Base-by-base conservation (phyloP, 202 grass and related monocot species). In the Bolboschoenoplectus hybrid region DNA sequence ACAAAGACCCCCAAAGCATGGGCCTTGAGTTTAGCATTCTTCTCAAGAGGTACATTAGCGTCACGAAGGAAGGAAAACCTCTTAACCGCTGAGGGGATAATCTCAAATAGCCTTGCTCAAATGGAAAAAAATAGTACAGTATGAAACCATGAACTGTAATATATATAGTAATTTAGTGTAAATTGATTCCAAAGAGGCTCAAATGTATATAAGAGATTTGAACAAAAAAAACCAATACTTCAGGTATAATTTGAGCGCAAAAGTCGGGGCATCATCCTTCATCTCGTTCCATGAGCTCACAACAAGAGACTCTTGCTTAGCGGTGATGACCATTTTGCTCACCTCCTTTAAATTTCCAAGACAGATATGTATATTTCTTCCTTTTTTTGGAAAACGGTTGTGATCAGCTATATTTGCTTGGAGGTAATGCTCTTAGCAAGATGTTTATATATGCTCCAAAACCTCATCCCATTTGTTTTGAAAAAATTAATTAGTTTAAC, bases 31-130 rank as follows among this genome's bases (percentile, higher is more conserved):
- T 89, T 89, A 2, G 64, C 61, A 44, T 86, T 89, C 76, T 89
- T 85, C 8, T 89, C 87, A 7, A 89, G 76, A 12, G 83, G 83
- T 82, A 86, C 64, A 34, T 73, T 74, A 14, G 87, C 45, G 56
- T 89, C 87, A 4, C 75, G 57, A 20, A 89, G 75, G 36, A 89
- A 89, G 19, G 87, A 89, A 64, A 89, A 89, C 83, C 83, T 26
- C 26, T 86, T 78, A 4, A 32, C 69, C 1, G 83, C 88, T 8
- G 88, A 89, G 13, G 88, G 88, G 45, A 84, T 69, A n/a, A 86
- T 82, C 75, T 89, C 88, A 62, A 89, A 82, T 17, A 89, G 66
- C 66, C 88, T 89, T 12, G 6, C 40, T 76, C 26, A 65, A 17
- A 16, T 26, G 26, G 5, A 8, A 47, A 74, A 36, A 9, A 5